Conservation (phyloP, 2,329 filamentous ascomycete genomes). For the Pestalotiopsis sp. region DNA sequence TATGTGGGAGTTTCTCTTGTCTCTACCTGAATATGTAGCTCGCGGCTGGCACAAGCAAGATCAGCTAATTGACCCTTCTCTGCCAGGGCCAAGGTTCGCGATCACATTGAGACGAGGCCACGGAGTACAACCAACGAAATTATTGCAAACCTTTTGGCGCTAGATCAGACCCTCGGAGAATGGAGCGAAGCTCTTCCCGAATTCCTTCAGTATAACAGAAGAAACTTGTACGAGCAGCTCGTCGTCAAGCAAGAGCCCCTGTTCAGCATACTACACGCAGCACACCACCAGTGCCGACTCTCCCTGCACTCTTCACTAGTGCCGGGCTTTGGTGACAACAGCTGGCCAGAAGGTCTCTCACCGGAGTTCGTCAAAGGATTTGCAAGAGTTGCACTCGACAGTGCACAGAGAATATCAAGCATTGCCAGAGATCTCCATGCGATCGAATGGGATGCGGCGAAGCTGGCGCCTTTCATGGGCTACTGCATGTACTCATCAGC, state of each 20-base stretch:
- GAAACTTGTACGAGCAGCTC: not conserved
- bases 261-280: not conserved
- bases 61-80: not conserved
- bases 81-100: not conserved
- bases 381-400: not conserved
- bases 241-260: not conserved
- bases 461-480: not conserved
- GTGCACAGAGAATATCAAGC: not conserved
- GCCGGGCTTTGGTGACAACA: not conserved
- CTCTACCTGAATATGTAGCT: not conserved
- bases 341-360: not conserved
- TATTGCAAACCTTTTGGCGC: not conserved
- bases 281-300: not conserved
- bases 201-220: not conserved
- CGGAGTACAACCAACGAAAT: not conserved
- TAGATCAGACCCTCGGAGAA: not conserved
- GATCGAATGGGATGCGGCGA: not conserved
- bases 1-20: not conserved
- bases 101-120: not conserved
- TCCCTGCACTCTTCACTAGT: not conserved
- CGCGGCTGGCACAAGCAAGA: no score
- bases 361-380: not conserved
- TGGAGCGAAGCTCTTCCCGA: not conserved
- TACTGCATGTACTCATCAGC: not conserved
- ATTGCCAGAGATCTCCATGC: not conserved